Base-by-base conservation (phyloP, 768 basidiomycete genomes). In the Leccinum disarticulatum region DNA sequence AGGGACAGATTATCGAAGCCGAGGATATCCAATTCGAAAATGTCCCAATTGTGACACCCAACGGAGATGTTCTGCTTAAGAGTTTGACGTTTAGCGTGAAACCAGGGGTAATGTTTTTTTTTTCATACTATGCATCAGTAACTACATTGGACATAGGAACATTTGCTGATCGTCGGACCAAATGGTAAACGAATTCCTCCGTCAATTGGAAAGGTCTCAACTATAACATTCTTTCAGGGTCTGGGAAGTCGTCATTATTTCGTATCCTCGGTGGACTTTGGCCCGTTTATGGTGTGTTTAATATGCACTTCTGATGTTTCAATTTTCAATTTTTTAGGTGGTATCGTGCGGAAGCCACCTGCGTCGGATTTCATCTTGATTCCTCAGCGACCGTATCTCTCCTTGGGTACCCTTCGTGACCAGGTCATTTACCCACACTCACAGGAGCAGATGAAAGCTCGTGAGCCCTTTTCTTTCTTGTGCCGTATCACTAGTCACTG, bases 351-450 rank as follows among this genome's bases (percentile, higher is more conserved):
- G 65, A 97, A 98, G 73, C 96, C 96, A 0, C 83, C 89, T 7
- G 87, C 93, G 5, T 83, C 84, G 5, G 84, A 95, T 58, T 98
- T 99, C 71, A 93, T 95, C 47, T 80, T 98, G 60, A 96, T 99
- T 59, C 96, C 96, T 22, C 96, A 99, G 73, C 81, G 96, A 36
- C 96, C 96, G 2, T 98, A 98, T 73, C 82, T 98, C n/a, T 91
- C 90, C 1, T 79, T 92, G 19, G 96, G 96, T 6, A 98, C 94
- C 0, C 82, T 99, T 3, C 86, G 96, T 14, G 96, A 99, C 70
- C 96, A 99, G 73, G 84, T 99, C 65, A 97, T 93, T 53, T 99
- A 99, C 72, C 96, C 96, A 6, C 90, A 98, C 73, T 87, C 86
- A 15, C 84, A 84, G 63, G 79, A 78, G 38, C 85, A 92, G 55